Evolutionary conservation across 1,139 yeast genomes (phyloP), one percentile per base, ranked within the genome.

Genomic region (Eremothecium gossypii): DNA sequence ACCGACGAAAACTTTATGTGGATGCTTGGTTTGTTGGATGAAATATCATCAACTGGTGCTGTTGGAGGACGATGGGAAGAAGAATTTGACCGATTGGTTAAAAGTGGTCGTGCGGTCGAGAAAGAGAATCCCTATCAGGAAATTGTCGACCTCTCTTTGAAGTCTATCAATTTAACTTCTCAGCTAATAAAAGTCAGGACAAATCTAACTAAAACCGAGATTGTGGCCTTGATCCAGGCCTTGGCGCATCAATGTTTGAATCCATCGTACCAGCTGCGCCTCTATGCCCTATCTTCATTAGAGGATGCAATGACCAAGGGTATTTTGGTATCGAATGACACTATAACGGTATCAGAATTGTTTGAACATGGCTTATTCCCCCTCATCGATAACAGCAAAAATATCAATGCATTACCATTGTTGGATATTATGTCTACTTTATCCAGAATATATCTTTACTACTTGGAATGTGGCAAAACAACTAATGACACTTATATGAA

Each of bases 221-320:
- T 58, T 45, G 76, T 79, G 50, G 80, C 89, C 1, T 64, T 81
- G 45, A 67, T 81, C 27, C 91, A 84, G 57, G 91, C 93, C 0
- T 69, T 87, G 45, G 86, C 93, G 0, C 89, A 83, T 53, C 96
- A 87, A 61, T 84, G 96, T 58, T 74, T 83, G 59, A 87, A 86
- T 54, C 95, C 95, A 8, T 84, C 95, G 58, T 71, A 85, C 30
- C 87, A 83, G 56, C 69, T 87, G 9, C 69, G 96, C 37, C 64
- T 73, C 0, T 75, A 69, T 59, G 91, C 95, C 0, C 60, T 82
- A 45, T 65, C 71, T 44, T 57, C 73, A 12, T 65, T 87, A 53
- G 77, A 77, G 52, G 57, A 65, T 44, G 57, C 74, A 50, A 73
- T 48, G 52, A 79, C 54, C 49, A 52, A 48, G 27, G 46, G 71